Base-by-base conservation (phyloP, 2,329 filamentous ascomycete species). In the Fusarium concolor region DNA sequence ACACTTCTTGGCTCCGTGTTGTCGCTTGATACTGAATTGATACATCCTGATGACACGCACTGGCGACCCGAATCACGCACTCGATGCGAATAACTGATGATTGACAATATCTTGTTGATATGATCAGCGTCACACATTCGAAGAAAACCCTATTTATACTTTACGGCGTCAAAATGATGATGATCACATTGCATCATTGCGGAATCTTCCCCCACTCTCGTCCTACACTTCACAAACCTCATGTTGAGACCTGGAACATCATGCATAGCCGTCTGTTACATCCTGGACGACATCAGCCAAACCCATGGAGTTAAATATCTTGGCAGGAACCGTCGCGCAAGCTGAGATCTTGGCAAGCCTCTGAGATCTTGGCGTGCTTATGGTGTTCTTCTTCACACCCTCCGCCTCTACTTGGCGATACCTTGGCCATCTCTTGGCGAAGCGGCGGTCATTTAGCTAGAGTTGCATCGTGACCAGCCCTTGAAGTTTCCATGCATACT, bases 261-360 rank as follows among this genome's bases (percentile, higher is more conserved):
- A 24, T 10, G 7, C 29, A 20, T 10, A 42, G 29, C n/a, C 8
- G 4, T n/a, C 12, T 9, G 12, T 15, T 0, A 22, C 2, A 22
- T 4, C 3, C 10, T 26, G 17, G 5, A 3, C 5, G 14, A 55
- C 8, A 10, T 31, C 6, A 15, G 3, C n/a, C 22, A 39, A 18
- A 2, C 17, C 10, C 11, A 17, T 17, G 18, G 18, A 3, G n/a
- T 35, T 3, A 18, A 12, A 15, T 10, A 3, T 37, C 35, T 68
- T 68, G 58, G 58, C 44, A 29, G 11, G 39, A 15, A 38, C 20
- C 15, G 20, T 22, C 12, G 14, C 20, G 22, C 6, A 33, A 53
- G 49, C 28, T 28, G 28, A 41, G 5, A 14, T 26, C 58, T 60
- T 64, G 63, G 63, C 52, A 50, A 38, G 20, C 29, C 42, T 11